These are phyloP conservation scores for Xylaria sp. DNA, from an alignment of 2,329 filamentous ascomycete species.

Conservation along the genomic window DNA sequence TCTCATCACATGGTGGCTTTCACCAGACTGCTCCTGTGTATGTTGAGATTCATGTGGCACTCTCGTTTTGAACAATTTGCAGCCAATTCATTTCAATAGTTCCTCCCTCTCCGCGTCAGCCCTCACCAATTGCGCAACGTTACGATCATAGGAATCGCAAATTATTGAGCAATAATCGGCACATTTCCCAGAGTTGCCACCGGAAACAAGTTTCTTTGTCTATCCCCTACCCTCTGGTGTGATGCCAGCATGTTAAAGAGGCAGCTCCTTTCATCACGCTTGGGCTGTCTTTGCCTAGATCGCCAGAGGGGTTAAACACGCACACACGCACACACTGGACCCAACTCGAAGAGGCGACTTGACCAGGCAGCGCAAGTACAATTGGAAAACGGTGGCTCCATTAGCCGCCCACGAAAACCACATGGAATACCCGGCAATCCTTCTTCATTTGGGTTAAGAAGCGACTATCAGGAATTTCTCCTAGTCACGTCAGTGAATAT, in stretches of 20 bases:
- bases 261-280: conserved; percentile 2
- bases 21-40: not conserved
- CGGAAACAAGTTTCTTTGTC: conserved; percentile 12
- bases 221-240: conserved; percentile 1
- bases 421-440: not conserved
- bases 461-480: conserved; percentile 21
- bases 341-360: conserved; percentile 1
- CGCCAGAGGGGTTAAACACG: conserved; percentile 15
- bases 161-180: conserved; percentile 8
- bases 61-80: conserved; percentile 1
- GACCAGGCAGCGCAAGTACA: not conserved
- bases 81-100: conserved; percentile 4
- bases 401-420: conserved; percentile 7
- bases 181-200: not conserved
- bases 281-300: conserved; percentile 12
- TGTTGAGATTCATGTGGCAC: not conserved
- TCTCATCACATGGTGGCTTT: not conserved
- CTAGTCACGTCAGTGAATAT: conserved; percentile 11
- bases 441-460: conserved; percentile 17
- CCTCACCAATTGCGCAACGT: conserved; percentile 13
- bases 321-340: no score
- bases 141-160: not conserved
- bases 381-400: not conserved
- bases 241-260: conserved; percentile 14
- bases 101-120: conserved; percentile 12